Conservation (phyloP, 768 basidiomycete genomes). For the Lactarius tabidus region DNA sequence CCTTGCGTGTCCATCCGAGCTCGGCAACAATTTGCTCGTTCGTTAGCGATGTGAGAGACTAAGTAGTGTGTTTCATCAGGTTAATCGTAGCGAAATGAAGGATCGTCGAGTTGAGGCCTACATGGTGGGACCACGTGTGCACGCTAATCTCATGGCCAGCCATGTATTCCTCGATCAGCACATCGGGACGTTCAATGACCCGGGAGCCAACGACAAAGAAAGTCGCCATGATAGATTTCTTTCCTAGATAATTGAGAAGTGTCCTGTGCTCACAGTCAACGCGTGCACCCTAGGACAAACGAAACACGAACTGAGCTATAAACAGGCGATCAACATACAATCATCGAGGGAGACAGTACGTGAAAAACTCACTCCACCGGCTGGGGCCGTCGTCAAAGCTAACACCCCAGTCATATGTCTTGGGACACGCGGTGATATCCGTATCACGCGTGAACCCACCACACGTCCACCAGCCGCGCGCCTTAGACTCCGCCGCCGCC, state of each 20-base stretch:
- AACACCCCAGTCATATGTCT: conserved; percentile 72
- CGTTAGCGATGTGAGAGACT: conserved; percentile 66
- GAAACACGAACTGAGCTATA: conserved; percentile 46
- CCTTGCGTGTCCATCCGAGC: conserved; percentile 86
- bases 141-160: conserved; percentile 74
- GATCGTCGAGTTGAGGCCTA: conserved; percentile 31
- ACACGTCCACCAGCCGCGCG: conserved; percentile 89
- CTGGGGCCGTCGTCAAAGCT: conserved; percentile 88
- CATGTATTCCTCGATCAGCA: conserved; percentile 81
- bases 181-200: conserved; percentile 68
- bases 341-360: background rate
- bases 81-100: conserved; percentile 29
- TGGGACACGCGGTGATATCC: conserved; percentile 66
- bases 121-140: conserved; percentile 89
- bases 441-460: conserved; percentile 58
- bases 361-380: conserved; percentile 59
- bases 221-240: conserved; percentile 66
- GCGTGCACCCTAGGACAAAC: background rate
- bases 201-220: conserved; percentile 92
- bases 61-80: conserved; percentile 21
- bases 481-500: conserved; percentile 52
- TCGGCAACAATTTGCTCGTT: conserved; percentile 89
- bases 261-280: conserved; percentile 37
- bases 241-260: conserved; percentile 66
- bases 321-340: background rate